Evolutionary conservation across 768 basidiomycete genomes (phyloP).

Genomic region (Boletus reticuloceps): DNA sequence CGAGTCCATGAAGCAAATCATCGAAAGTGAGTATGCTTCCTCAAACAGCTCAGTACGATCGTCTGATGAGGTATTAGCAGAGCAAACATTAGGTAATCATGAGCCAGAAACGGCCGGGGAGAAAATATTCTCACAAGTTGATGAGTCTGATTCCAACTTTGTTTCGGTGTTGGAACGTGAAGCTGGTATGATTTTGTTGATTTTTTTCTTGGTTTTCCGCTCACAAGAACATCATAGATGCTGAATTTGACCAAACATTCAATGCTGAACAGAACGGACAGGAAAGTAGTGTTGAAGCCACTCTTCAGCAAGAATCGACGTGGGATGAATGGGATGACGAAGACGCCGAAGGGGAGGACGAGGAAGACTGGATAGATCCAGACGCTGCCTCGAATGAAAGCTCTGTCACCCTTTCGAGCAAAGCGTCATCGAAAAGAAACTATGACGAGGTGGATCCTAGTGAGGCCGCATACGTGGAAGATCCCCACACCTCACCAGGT

Average conservation of each 20-base stretch:
- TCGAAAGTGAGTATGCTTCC: conserved; percentile 9
- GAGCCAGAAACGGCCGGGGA: conserved; percentile 6
- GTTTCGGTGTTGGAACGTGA: conserved; percentile 26
- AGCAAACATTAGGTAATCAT: conserved; percentile 9
- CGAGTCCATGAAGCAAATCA: conserved; percentile 4
- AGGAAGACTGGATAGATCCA: conserved; percentile 44
- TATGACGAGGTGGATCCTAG: conserved; percentile 45
- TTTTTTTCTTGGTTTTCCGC: background rate
- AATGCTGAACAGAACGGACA: conserved; percentile 14
- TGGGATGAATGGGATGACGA: conserved; percentile 34
- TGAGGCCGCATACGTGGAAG: conserved; percentile 37
- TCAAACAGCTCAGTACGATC: background rate
- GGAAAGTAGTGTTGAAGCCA: conserved; percentile 15
- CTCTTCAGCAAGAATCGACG: conserved; percentile 11
- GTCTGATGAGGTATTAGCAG: conserved; percentile 7
- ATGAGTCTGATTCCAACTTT: conserved; percentile 31
- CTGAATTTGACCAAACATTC: conserved; percentile 27
- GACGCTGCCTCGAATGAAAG: conserved; percentile 51
- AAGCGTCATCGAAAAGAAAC: conserved; percentile 46
- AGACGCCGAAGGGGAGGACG: conserved; percentile 47
- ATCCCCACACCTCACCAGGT: conserved; percentile 47
- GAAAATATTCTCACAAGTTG: conserved; percentile 13
- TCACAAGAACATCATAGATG: conserved; percentile 16
- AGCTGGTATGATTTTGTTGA: conserved; percentile 24
- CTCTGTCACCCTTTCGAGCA: conserved; percentile 56